Evolutionary conservation across 2,329 filamentous ascomycete species (phyloP), one percentile per base, ranked within the genome.

Genomic region (Penicillium glabrum): DNA sequence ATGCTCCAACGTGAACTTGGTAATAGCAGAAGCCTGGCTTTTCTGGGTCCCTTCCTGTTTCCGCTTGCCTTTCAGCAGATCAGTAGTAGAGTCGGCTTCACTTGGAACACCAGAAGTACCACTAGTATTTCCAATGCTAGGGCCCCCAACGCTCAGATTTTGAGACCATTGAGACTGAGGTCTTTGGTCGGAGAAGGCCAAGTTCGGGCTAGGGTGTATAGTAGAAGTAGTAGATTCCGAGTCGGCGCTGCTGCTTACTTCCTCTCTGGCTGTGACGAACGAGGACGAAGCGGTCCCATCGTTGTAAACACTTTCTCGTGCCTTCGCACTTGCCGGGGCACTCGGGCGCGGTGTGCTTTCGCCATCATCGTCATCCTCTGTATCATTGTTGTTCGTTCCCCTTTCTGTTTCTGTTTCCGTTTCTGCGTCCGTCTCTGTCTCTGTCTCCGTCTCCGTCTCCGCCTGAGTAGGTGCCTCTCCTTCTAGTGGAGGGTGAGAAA

Each of bases 21-120:
- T 56, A 23, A 61, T 47, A 3, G 49, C 56, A 19, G 63, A 64
- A 33, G 48, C 31, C 35, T 64, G 61, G 29, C 44, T 64, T 52
- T 35, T 57, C 53, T 43, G 51, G 16, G 58, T 66, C 41, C 61
- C 54, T 56, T 70, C 14, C 7, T 56, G 60, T 51, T 70, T 65
- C 21, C 48, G 48, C 23, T 60, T 63, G 45, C 58, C 58, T 27
- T 61, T 66, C 52, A 77, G 57, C 39, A 78, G 63, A 10, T 70
- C 68, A 6, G 69, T 69, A 11, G 69, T 71, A 13, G 74, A 76
- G 46, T 67, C 69, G 33, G 67, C 54, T 43, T 73, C 72, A 56
- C 70, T 73, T 48, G 63, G 53, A 35, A 54, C 61, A 37, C 60
- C 60, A 52, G 66, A 65, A 51, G 61, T 49, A 46, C 60, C 65